A percentile compares a stretch with the other conserved stretches of the same genome.
Conservation (phyloP, 2,329 filamentous ascomycete species). For the Colletotrichum tabaci region DNA sequence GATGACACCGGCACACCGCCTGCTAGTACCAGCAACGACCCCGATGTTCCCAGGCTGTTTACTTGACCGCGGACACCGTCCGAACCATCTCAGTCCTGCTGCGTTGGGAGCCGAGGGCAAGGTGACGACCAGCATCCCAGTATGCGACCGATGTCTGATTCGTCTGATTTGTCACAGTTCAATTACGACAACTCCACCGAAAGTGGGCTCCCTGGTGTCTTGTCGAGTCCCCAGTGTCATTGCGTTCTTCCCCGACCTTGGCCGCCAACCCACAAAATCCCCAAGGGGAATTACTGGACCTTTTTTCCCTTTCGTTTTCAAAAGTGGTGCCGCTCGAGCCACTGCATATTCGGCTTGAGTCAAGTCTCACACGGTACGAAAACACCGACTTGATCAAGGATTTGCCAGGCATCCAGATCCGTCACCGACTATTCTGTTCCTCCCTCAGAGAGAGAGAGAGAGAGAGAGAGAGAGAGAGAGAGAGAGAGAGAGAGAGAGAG, state of each 20-base stretch:
- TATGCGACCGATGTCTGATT: slow-evolving; percentile 26
- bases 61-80: slow-evolving; percentile 9
- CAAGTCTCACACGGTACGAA: slow-evolving; percentile 7
- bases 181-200: slow-evolving; percentile 20
- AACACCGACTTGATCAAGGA: not conserved
- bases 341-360: slow-evolving; percentile 17
- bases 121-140: slow-evolving; percentile 2
- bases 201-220: not conserved
- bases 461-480: no score
- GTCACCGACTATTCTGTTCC: slow-evolving; percentile 14
- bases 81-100: not conserved
- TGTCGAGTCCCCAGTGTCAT: slow-evolving; percentile 5
- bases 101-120: not conserved
- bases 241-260: slow-evolving; percentile 34
- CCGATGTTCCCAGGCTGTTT: not conserved
- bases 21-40: not conserved
- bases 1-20: not conserved
- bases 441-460: not conserved
- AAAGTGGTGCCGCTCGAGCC: slow-evolving; percentile 14
- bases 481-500: no score
- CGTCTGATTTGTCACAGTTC: slow-evolving; percentile 18
- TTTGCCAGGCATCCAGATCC: slow-evolving; percentile 6
- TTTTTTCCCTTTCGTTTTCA: slow-evolving; percentile 5
- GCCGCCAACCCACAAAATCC: slow-evolving; percentile 34
- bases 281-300: slow-evolving; percentile 38